These are phyloP conservation scores for Puccinia horiana DNA, from an alignment of 1,284 basidiomycete species.

Conservation along the genomic window DNA sequence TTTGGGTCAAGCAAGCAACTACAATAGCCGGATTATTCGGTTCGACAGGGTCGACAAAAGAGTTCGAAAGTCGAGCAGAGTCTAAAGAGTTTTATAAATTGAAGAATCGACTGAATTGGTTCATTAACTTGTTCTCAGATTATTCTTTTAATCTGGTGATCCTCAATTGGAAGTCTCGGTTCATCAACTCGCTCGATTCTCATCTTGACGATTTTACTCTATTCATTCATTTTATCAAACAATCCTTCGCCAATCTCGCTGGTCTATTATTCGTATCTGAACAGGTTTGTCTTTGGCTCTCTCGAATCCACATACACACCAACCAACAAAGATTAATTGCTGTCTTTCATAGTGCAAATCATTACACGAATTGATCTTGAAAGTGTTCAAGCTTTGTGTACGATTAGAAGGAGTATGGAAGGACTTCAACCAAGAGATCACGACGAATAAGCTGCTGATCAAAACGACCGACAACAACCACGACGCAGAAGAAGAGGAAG, in stretches of 20 bases:
- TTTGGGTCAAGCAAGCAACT: slow-evolving; percentile 36
- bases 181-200: neutral
- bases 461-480: neutral
- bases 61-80: slow-evolving; percentile 21
- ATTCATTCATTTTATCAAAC: neutral
- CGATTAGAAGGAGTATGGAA: slow-evolving; percentile 12
- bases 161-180: neutral
- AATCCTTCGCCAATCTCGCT: neutral
- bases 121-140: slow-evolving; percentile 26
- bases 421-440: slow-evolving; percentile 12
- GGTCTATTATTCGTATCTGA: slow-evolving; percentile 25
- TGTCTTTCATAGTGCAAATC: slow-evolving; percentile 30
- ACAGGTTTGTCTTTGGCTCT: slow-evolving; percentile 4
- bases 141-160: slow-evolving; percentile 31
- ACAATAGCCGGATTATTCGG: neutral
- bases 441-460: neutral
- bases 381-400: slow-evolving; percentile 29
- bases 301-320: neutral
- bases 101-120: slow-evolving; percentile 36
- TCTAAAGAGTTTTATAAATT: slow-evolving; percentile 29
- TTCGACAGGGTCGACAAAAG: neutral
- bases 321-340: too few species aligned
- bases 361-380: slow-evolving; percentile 14
- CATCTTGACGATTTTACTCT: slow-evolving; percentile 11
- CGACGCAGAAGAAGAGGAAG: too few species aligned